Base-by-base conservation (phyloP, 192 early-diverging fungal genomes). In the Gamsiella multidivaricata region DNA sequence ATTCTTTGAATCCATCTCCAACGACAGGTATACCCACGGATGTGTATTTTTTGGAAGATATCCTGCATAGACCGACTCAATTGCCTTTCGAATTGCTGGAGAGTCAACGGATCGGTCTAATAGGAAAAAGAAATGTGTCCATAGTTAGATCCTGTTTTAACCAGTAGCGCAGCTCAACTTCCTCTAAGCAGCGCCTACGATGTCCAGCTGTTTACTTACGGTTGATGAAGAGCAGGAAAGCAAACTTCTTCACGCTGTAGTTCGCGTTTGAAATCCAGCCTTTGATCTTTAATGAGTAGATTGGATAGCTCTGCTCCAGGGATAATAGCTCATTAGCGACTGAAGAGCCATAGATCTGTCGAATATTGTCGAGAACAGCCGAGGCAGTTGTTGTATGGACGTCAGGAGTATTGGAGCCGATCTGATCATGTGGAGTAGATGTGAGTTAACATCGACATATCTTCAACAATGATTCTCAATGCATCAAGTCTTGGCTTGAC, bases 151-250 rank as follows among this genome's bases (percentile, higher is more conserved):
- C n/a, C n/a, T n/a, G n/a, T n/a, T n/a, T n/a, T n/a, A n/a, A n/a
- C n/a, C n/a, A n/a, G n/a, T n/a, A n/a, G n/a, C n/a, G n/a, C n/a
- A n/a, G n/a, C n/a, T n/a, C n/a, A n/a, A n/a, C n/a, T n/a, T n/a
- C n/a, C n/a, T n/a, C n/a, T n/a, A n/a, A n/a, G n/a, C n/a, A n/a
- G n/a, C n/a, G n/a, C n/a, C n/a, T n/a, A n/a, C n/a, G n/a, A n/a
- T n/a, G n/a, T n/a, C n/a, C n/a, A n/a, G n/a, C n/a, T n/a, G n/a
- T n/a, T 17, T 1, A 70, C 89, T 71, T 87, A 94, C 92, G 88
- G 82, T 99, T 99, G 68, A 99, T 99, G 68, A 99, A 99, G 6
- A 99, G 79, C 0, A 99, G 67, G 63, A 99, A 92, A 10, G 81
- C 85, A 69, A 92, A 88, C 74, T 94, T 94, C 61, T 94, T 94